Base-by-base conservation (phyloP, 176 grass and related monocot species). In the Elaeis guineensis region DNA sequence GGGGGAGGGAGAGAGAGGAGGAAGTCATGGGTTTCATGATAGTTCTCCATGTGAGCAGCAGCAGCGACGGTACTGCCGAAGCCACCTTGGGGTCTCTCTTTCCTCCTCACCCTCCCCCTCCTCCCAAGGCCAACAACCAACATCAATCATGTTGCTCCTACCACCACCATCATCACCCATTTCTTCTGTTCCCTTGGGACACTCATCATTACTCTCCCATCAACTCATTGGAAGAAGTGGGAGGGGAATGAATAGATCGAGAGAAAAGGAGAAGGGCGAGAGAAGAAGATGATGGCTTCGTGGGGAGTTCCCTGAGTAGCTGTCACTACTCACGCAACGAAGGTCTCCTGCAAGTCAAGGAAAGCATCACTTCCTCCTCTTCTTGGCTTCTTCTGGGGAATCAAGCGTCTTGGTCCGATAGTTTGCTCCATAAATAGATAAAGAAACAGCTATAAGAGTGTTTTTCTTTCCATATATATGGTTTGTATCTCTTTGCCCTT, bases 321-420 rank as follows among this genome's bases (percentile, higher is more conserved):
- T 12, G 9, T 44, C 35, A 12, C 32, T 9, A 23, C 30, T 35
- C 30, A 35, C 30, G 30, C 30, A 9, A 9, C 30, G 6, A 35
- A 6, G 8, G 35, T 44, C 35, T 44, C 35, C 35, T 44, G 9
- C 35, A 44, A 44, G 35, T 58, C 21, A 58, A 16, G 56, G 21
- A 28, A 16, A 58, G 56, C 56, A 58, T 58, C 56, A 5, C 15
- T 58, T 58, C 56, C 56, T 58, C 25, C 56, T 58, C 56, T 58
- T 58, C 21, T 24, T 6, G 20, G 5, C 56, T 25, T 25, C 21
- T 21, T 58, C 35, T 58, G 56, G 56, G 56, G 56, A 58, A 58
- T 58, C 56, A 58, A 58, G 56, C 56, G 23, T 58, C 23, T 58
- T 28, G 56, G 56, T 58, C 56, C 56, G 56, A 58, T 58, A 44